Evolutionary conservation across 495 filamentous ascomycete species (phyloP).

Genomic region (Talaromyces adpressus): DNA sequence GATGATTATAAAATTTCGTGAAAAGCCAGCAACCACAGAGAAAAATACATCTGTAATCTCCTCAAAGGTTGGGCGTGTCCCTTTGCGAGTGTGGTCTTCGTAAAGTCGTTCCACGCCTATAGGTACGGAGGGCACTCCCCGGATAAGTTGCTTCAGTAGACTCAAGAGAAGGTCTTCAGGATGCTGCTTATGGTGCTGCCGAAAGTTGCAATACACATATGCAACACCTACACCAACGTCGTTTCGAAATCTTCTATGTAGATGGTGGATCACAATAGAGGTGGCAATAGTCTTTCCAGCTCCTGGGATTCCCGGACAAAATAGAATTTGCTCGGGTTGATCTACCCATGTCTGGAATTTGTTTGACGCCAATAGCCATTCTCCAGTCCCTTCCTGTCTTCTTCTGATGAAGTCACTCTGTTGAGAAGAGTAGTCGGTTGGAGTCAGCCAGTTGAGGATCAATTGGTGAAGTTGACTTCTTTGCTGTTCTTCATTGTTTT

Average conservation of each 20-base stretch:
- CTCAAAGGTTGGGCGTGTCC: slow-evolving; percentile 20
- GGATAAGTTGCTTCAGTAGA: slow-evolving; percentile 25
- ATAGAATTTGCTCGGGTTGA: slow-evolving; percentile 24
- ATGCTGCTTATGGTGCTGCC: slow-evolving; percentile 13
- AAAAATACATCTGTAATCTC: slow-evolving; percentile 11
- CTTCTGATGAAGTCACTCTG: too few species aligned
- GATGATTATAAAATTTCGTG: slow-evolving; percentile 16
- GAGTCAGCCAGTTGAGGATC: too few species aligned
- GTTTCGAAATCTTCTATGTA: slow-evolving; percentile 9
- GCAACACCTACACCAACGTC: slow-evolving; percentile 19
- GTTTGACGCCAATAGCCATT: slow-evolving; percentile 33
- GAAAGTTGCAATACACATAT: slow-evolving; percentile 23
- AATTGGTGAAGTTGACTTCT: too few species aligned
- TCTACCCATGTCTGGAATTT: slow-evolving; percentile 27
- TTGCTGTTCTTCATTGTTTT: too few species aligned
- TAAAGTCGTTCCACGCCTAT: slow-evolving; percentile 10
- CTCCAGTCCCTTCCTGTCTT: slow-evolving; percentile 27
- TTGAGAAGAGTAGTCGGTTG: too few species aligned
- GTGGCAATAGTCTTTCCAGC: slow-evolving; percentile 34
- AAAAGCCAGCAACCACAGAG: too few species aligned
- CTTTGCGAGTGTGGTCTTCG: slow-evolving; percentile 6
- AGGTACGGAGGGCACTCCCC: slow-evolving; percentile 2
- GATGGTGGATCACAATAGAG: slow-evolving; percentile 27
- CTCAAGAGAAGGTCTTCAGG: slow-evolving; percentile 11
- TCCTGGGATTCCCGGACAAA: slow-evolving; percentile 38